Evolutionary conservation across 1,284 basidiomycete genomes (phyloP), one percentile per base, ranked within the genome.

Genomic region (Farysia itapuensis): DNA sequence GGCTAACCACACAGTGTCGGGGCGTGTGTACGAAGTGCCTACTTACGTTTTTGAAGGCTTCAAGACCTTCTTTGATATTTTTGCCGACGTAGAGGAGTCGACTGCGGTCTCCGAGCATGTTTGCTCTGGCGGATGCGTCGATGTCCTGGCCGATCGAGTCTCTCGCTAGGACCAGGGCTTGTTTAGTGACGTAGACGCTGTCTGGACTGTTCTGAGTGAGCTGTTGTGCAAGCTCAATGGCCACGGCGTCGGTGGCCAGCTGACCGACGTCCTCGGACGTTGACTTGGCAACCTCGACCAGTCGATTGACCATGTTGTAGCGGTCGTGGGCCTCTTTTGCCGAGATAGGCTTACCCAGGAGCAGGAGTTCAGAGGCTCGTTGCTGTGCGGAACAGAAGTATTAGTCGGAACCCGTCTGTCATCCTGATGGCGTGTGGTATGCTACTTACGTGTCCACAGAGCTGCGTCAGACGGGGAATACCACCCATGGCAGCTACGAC

Each of bases 401-500:
- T 28, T 28, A 9, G n/a, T 9, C 26, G 26, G 26, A 9, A 11
- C 11, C n/a, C 26, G n/a, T 28, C 26, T 11, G 9, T 28, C 26
- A 28, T n/a, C n/a, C n/a, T 28, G n/a, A n/a, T 8, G 9, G 18
- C 9, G 31, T 13, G 12, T 33, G 31, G 8, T 9, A 16, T 13
- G 12, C 16, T 11, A 56, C 56, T 48, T 35, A 51, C 67, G 34
- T 68, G 65, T 41, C 70, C 70, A 36, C 64, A 58, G 12, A 57
- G 59, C 25, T 54, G 63, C 18, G 61, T 65, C 21, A 76, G 37
- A 29, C 70, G 59, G 12, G 43, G 79, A 79, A 70, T 72, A 82
- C 88, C 89, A 67, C 89, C 89, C 67, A 86, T 84, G 9, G 82
- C 79, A 8, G 87, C 88, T 18, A 86, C 75, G 2, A 90, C 89